Evolutionary conservation across 148 eudicot species (phyloP).

Genomic region (Mesembryanthemum crystallinum): DNA sequence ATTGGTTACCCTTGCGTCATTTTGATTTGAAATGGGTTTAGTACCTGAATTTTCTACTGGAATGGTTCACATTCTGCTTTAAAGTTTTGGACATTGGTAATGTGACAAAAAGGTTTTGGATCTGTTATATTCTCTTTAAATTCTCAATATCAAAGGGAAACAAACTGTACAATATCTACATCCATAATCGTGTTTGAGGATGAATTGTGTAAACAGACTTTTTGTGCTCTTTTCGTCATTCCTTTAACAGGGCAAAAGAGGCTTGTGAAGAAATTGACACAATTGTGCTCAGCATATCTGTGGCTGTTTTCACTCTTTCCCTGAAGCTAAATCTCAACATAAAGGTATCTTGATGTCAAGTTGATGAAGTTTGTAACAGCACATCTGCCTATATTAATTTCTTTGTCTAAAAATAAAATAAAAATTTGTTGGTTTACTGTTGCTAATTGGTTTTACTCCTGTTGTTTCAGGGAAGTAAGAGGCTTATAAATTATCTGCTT

Average conservation of each 20-base stretch:
- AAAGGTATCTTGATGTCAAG: constrained; percentile 30
- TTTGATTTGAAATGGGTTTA: neutral
- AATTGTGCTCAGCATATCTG: constrained; percentile 41
- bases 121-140: neutral
- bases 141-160: neutral
- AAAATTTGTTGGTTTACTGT: neutral
- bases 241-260: constrained; percentile 34
- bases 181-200: neutral
- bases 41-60: neutral
- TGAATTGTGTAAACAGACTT: neutral
- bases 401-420: neutral
- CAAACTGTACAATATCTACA: neutral
- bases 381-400: neutral
- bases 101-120: neutral
- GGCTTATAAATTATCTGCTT: constrained; percentile 51
- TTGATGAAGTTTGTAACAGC: neutral
- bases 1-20: neutral
- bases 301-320: constrained; percentile 68
- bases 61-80: neutral
- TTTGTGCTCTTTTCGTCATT: constrained; percentile 11
- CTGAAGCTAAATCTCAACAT: constrained; percentile 39
- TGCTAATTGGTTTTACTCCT: constrained; percentile 24
- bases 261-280: constrained; percentile 43
- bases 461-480: constrained; percentile 51
- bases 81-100: neutral